phyloP scores from a whole-genome alignment of 2,329 filamentous ascomycete genomes.

The Claviceps monticola region DNA sequence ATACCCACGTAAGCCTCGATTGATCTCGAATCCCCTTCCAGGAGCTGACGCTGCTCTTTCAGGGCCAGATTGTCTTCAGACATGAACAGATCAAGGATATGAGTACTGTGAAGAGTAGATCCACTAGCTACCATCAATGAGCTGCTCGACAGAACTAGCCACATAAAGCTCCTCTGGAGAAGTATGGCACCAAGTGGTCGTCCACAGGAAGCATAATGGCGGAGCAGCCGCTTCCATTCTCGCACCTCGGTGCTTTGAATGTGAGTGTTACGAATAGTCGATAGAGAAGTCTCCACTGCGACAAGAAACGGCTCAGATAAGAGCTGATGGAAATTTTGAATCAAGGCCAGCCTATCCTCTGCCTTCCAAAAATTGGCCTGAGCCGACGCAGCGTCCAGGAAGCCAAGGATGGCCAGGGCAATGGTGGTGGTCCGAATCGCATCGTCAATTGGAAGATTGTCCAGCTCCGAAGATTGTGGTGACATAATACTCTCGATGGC shows the following conservation, averaged over 20 bases:
- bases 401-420: constrained; percentile 76
- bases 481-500: constrained; percentile 42
- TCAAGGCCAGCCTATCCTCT: constrained; percentile 56
- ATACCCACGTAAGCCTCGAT: constrained; percentile 56
- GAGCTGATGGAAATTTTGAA: constrained; percentile 57
- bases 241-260: constrained; percentile 50
- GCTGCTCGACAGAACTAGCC: constrained; percentile 64
- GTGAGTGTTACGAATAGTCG: constrained; percentile 71
- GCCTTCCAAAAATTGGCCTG: constrained; percentile 71
- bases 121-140: constrained; percentile 56
- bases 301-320: constrained; percentile 77
- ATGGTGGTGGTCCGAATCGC: constrained; percentile 60
- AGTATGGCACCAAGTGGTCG: constrained; percentile 84
- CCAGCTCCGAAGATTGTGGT: constrained; percentile 39
- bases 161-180: constrained; percentile 77
- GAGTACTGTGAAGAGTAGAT: constrained; percentile 41
- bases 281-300: constrained; percentile 77
- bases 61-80: constrained; percentile 35
- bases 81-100: constrained; percentile 64
- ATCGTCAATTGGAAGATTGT: constrained; percentile 48
- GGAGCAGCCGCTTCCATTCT: constrained; percentile 79
- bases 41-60: constrained; percentile 17
- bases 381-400: constrained; percentile 68
- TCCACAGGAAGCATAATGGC: constrained; percentile 66
- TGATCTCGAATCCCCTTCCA: constrained; percentile 39